Percentiles rank a stretch among this genome's conserved stretches.
Conservation (phyloP, 495 filamentous ascomycete species). For the Annulohypoxylon stygium region DNA sequence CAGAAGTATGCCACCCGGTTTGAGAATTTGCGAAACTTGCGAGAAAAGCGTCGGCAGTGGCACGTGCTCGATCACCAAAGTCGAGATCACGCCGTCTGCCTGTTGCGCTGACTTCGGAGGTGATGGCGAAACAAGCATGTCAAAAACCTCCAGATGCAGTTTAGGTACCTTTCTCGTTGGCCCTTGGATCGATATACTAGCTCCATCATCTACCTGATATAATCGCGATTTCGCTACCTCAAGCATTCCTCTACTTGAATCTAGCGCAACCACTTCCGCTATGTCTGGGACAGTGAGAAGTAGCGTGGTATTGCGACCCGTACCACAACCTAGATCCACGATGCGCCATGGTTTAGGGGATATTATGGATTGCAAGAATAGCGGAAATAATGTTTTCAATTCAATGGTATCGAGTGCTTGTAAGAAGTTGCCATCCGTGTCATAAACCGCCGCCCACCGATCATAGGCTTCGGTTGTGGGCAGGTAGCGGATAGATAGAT, state of each 20-base stretch:
- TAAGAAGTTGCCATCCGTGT: constrained; percentile 80
- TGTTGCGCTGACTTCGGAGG: constrained; percentile 25
- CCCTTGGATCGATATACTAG: not conserved
- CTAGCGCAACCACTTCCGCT: constrained; percentile 52
- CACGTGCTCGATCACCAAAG: constrained; percentile 78
- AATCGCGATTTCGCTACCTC: constrained; percentile 64
- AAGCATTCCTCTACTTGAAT: constrained; percentile 64
- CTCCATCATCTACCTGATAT: constrained; percentile 16
- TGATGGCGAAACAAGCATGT: constrained; percentile 54
- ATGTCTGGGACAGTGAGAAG: constrained; percentile 57
- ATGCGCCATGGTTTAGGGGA: constrained; percentile 56
- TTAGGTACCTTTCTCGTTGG: constrained; percentile 18
- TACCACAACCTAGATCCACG: constrained; percentile 76
- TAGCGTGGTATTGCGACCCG: constrained; percentile 74
- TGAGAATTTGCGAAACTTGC: constrained; percentile 62
- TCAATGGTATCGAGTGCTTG: constrained; percentile 75
- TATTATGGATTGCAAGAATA: constrained; percentile 59
- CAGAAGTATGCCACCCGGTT: constrained; percentile 66
- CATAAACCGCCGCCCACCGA: constrained; percentile 64
- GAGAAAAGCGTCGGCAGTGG: constrained; percentile 69
- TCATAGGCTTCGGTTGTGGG: constrained; percentile 54
- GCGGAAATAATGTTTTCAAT: constrained; percentile 67
- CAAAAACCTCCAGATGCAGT: constrained; percentile 53
- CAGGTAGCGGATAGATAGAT: constrained; percentile 44
- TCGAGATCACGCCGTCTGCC: constrained; percentile 68